These are phyloP conservation scores for Rhododendron ovatum DNA, from an alignment of 148 eudicot species.

Conservation along the genomic window DNA sequence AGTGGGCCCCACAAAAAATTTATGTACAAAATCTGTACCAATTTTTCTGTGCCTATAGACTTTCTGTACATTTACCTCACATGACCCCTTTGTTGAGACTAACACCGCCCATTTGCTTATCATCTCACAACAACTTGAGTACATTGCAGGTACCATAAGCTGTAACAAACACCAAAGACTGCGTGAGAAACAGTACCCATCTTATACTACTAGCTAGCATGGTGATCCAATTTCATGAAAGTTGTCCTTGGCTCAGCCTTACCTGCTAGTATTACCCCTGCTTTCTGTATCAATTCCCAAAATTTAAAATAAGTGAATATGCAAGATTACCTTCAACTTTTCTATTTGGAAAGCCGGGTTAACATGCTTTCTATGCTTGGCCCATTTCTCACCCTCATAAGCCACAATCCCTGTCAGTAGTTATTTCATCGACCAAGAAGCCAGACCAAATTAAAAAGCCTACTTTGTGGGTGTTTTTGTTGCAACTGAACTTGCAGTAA, in stretches of 20 bases:
- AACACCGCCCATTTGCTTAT: too few relatives aligned
- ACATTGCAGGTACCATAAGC: constrained; percentile 37
- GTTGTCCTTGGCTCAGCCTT: not conserved
- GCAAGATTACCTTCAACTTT: constrained; percentile 23
- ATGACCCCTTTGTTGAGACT: too few relatives aligned
- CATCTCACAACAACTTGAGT: constrained; percentile 12
- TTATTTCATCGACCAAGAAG: not conserved
- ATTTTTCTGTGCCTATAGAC: too few relatives aligned
- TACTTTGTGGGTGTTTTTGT: too few relatives aligned
- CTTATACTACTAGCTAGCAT: not conserved
- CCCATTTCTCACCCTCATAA: constrained; percentile 34
- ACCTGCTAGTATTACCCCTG: not conserved
- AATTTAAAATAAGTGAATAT: not conserved
- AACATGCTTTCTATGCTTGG: constrained; percentile 26
- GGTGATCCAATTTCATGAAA: too few relatives aligned
- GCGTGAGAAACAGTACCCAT: not conserved
- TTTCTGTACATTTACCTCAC: too few relatives aligned
- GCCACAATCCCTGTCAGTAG: constrained; percentile 14
- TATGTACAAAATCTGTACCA: too few relatives aligned
- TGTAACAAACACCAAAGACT: not conserved
- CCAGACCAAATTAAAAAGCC: not conserved
- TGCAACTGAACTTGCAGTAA: too few relatives aligned
- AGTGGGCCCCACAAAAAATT: too few relatives aligned
- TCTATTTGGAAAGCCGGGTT: constrained; percentile 28
- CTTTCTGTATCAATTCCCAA: not conserved